These are phyloP conservation scores for Dendrobium nobile DNA, from an alignment of 106 monocot species.

Conservation along the genomic window DNA sequence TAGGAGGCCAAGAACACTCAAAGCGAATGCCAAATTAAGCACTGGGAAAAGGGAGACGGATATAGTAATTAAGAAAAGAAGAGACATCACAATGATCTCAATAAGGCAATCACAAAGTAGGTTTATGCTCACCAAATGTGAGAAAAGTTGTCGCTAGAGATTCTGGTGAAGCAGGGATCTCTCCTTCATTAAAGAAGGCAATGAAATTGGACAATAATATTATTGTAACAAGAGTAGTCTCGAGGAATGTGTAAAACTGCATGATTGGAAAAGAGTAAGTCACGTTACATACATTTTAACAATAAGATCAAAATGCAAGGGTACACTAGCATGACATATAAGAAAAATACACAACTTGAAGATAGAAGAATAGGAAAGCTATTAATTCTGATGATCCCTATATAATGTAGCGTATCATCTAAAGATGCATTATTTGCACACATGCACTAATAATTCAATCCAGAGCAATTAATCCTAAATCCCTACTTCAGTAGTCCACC, in stretches of 20 bases:
- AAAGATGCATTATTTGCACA: no score
- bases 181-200: slow-evolving; percentile 72
- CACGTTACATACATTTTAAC: no score
- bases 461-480: no score
- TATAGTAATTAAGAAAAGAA: not conserved
- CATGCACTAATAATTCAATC: no score
- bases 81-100: not conserved
- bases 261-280: not conserved
- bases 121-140: slow-evolving; percentile 55
- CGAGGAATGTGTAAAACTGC: slow-evolving; percentile 87
- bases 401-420: no score
- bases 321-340: no score
- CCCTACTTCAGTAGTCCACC: no score
- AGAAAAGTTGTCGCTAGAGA: slow-evolving; percentile 82
- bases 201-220: slow-evolving; percentile 69
- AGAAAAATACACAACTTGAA: no score
- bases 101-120: not conserved
- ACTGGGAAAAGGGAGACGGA: slow-evolving; percentile 23
- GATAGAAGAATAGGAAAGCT: no score
- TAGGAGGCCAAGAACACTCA: slow-evolving; percentile 82
- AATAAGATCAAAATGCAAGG: no score
- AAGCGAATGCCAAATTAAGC: slow-evolving; percentile 78
- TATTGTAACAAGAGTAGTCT: slow-evolving; percentile 71
- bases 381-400: no score
- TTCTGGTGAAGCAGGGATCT: slow-evolving; percentile 74